Conservation (phyloP, 495 filamentous ascomycete species). For the Lasiosphaeriaceae sp. region DNA sequence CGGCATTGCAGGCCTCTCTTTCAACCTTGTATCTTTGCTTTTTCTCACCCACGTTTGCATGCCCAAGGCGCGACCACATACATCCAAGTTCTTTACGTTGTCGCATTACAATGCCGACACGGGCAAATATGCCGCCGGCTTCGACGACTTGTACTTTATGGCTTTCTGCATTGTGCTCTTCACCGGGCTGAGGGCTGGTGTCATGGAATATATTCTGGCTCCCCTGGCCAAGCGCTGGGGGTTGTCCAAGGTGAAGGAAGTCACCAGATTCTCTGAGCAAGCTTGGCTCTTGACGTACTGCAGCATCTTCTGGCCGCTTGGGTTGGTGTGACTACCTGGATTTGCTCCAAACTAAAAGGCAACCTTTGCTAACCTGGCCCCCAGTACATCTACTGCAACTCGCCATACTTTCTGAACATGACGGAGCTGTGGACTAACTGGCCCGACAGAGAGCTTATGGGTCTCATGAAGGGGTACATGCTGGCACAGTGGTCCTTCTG, state of each 20-base stretch:
- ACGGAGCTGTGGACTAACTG: constrained; percentile 72
- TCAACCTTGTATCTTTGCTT: constrained; percentile 71
- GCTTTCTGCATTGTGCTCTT: constrained; percentile 72
- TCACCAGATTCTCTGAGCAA: constrained; percentile 54
- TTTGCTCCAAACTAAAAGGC: too few relatives aligned
- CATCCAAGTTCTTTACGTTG: constrained; percentile 73
- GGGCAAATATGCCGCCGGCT: constrained; percentile 64
- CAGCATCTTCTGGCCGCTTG: background rate
- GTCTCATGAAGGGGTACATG: constrained; percentile 78
- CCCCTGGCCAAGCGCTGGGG: constrained; percentile 64
- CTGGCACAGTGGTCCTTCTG: constrained; percentile 84
- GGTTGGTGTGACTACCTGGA: background rate
- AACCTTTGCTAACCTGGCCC: background rate
- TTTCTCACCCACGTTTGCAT: constrained; percentile 68
- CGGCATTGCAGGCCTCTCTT: constrained; percentile 1
- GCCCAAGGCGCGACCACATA: constrained; percentile 67
- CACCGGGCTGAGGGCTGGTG: constrained; percentile 69
- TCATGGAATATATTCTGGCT: constrained; percentile 75
- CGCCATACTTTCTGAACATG: constrained; percentile 70
- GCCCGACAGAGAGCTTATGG: constrained; percentile 64
- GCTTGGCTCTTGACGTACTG: background rate
- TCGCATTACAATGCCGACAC: constrained; percentile 66
- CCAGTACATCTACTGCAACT: constrained; percentile 72
- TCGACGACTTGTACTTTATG: constrained; percentile 73
- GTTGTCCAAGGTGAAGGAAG: constrained; percentile 61